Evolutionary conservation across 495 filamentous ascomycete species (phyloP).

Genomic region (Aspergillus heteromorphus): DNA sequence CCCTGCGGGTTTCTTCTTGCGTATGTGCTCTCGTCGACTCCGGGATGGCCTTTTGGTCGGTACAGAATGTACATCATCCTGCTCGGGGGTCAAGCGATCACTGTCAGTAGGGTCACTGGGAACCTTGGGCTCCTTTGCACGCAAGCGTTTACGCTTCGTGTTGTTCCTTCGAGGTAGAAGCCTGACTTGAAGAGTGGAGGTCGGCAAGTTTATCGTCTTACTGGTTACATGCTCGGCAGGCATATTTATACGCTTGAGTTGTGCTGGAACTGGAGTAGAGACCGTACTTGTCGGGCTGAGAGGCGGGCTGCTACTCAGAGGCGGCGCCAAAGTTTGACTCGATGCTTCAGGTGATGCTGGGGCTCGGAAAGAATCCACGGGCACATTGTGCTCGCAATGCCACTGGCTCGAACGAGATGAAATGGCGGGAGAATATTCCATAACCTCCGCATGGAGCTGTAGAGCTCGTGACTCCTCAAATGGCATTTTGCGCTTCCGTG

Average conservation of each 20-base stretch:
- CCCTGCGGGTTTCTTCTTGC: constrained; percentile 11
- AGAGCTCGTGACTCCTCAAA: constrained; percentile 19
- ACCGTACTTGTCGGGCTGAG: constrained; percentile 9
- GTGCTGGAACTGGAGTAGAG: constrained; percentile 18
- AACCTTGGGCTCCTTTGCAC: constrained; percentile 15
- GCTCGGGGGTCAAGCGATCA: constrained; percentile 24
- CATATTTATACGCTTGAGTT: constrained; percentile 6
- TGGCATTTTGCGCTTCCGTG: constrained; percentile 35
- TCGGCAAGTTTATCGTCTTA: constrained; percentile 36
- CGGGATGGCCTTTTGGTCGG: constrained; percentile 21
- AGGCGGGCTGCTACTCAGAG: constrained; percentile 43
- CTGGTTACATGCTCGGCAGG: constrained; percentile 12
- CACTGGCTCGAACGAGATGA: constrained; percentile 8
- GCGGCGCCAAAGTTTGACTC: constrained; percentile 49
- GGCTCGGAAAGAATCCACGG: constrained; percentile 10
- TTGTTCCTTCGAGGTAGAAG: constrained; percentile 43
- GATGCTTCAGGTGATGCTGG: constrained; percentile 28
- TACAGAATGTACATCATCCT: constrained; percentile 36
- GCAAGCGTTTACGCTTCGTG: constrained; percentile 19
- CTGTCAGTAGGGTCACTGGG: constrained; percentile 32
- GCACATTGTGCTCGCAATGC: not conserved
- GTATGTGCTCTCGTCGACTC: constrained; percentile 8
- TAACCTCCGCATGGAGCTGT: constrained; percentile 16
- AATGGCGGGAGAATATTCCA: constrained; percentile 16
- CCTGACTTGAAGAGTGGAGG: constrained; percentile 41